Evolutionary conservation across 306 rosid species (phyloP).

Genomic region (Styphnolobium japonicum): DNA sequence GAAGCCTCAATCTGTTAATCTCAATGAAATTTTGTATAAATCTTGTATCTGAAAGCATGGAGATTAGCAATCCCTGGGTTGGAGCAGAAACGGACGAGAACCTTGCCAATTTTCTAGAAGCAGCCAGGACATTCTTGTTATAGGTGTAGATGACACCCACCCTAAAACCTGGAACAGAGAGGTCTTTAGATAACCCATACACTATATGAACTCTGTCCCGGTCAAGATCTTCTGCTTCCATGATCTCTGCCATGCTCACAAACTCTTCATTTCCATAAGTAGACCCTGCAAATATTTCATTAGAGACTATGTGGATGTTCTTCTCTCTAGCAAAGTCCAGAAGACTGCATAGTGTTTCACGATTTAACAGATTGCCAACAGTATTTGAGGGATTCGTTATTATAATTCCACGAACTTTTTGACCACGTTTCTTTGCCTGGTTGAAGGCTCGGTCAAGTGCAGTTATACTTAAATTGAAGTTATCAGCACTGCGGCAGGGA

Average conservation of each 20-base stretch:
- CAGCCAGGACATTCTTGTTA: slow-evolving; percentile 69
- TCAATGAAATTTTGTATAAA: slow-evolving; percentile 55
- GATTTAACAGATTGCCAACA: slow-evolving; percentile 57
- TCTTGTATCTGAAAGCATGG: slow-evolving; percentile 76
- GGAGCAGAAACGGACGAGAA: slow-evolving; percentile 71
- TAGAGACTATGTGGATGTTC: slow-evolving; percentile 83
- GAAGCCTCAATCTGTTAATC: slow-evolving; percentile 46
- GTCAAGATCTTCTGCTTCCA: slow-evolving; percentile 63
- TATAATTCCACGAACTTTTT: slow-evolving; percentile 78
- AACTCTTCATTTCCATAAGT: slow-evolving; percentile 53
- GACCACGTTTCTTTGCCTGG: slow-evolving; percentile 84
- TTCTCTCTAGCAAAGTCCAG: slow-evolving; percentile 91
- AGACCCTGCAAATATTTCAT: slow-evolving; percentile 66
- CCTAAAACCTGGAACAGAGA: slow-evolving; percentile 73
- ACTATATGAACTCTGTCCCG: slow-evolving; percentile 80
- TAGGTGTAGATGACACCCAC: slow-evolving; percentile 74
- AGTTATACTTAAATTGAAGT: slow-evolving; percentile 55
- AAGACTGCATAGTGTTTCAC: slow-evolving; percentile 63
- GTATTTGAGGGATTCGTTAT: slow-evolving; percentile 81
- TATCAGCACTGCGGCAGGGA: slow-evolving; percentile 81
- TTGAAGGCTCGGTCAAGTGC: slow-evolving; percentile 78
- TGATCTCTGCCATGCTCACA: slow-evolving; percentile 67
- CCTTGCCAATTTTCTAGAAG: slow-evolving; percentile 67
- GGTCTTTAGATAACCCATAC: slow-evolving; percentile 71
- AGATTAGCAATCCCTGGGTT: slow-evolving; percentile 64